Evolutionary conservation across 345 rosid species (phyloP).

Genomic region (Aegle marmelos): DNA sequence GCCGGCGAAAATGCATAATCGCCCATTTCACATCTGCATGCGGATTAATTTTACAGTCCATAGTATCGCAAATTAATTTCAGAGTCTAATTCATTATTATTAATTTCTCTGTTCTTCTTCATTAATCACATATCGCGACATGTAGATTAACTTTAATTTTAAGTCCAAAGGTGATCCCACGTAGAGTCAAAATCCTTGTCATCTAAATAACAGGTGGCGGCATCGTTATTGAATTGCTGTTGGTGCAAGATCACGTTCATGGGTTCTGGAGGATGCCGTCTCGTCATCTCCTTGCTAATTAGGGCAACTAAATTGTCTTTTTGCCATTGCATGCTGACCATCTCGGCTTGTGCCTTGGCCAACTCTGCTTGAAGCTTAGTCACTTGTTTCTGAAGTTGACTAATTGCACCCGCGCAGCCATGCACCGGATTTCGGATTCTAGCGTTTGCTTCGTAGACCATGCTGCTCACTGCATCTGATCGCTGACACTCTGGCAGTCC

Average conservation of each 20-base stretch:
- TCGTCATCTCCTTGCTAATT: constrained; percentile 50
- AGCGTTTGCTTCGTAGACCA: constrained; percentile 85
- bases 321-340: constrained; percentile 46
- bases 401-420: constrained; percentile 63
- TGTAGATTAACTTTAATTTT: not conserved
- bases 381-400: constrained; percentile 52
- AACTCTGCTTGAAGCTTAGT: constrained; percentile 52
- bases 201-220: constrained; percentile 41
- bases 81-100: too few relatives aligned
- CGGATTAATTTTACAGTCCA: too few relatives aligned
- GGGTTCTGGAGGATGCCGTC: constrained; percentile 21
- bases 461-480: constrained; percentile 79
- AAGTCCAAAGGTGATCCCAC: constrained; percentile 54
- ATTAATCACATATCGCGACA: not conserved
- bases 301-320: constrained; percentile 42
- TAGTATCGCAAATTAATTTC: too few relatives aligned
- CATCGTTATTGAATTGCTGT: constrained; percentile 19
- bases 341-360: constrained; percentile 59
- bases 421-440: constrained; percentile 78
- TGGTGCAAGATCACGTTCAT: not conserved
- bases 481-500: constrained; percentile 74
- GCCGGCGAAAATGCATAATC: too few relatives aligned
- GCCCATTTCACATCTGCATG: too few relatives aligned
- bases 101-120: too few relatives aligned
- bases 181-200: constrained; percentile 35